Evolutionary conservation across 2,329 filamentous ascomycete genomes (phyloP), one percentile per base, ranked within the genome.

Genomic region (Neofusicoccum laricinum): DNA sequence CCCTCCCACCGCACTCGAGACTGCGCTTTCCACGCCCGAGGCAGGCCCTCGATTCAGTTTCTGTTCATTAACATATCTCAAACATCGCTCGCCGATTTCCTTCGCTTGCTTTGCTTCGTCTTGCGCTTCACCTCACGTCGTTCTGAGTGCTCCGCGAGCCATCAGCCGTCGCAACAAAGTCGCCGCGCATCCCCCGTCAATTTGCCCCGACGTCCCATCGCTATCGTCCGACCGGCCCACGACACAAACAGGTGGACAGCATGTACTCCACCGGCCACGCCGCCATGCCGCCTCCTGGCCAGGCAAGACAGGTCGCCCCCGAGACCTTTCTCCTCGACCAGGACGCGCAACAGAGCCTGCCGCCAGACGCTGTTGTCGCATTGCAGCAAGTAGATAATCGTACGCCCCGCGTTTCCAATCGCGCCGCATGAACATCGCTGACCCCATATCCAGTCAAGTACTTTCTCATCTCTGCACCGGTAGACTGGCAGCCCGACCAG

Each of bases 281-380:
- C 75, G 85, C 89, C 71, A 97, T 97, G 92, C 90, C 91, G 72
- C 90, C 91, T 72, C 90, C 91, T 74, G 91, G 91, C 68, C 93
- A 97, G 82, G 75, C 78, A 68, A 78, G 81, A 50, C 79, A 79
- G 38, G 80, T 83, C 68, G 97, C 97, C 80, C 95, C 95, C 71
- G 95, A 99, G 85, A 98, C 95, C 45, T 99, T 99, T 77, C 94
- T 99, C 90, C 86, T 99, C 78, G 97, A 94, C 77, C 93, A 90
- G 74, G 94, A 98, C 82, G 94, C 95, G 67, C 94, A 98, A 81
- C 93, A 97, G 81, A 94, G 92, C 72, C 86, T 99, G 69, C 95
- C 95, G 64, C 92, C 96, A 71, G 95, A 98, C 84, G 93, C 93
- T 72, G 92, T 98, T 82, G 93, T 98, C 76, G 95, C 95, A 67